These are phyloP conservation scores for Leptographium lundbergii DNA, from an alignment of 2,329 filamentous ascomycete species.

Conservation along the genomic window DNA sequence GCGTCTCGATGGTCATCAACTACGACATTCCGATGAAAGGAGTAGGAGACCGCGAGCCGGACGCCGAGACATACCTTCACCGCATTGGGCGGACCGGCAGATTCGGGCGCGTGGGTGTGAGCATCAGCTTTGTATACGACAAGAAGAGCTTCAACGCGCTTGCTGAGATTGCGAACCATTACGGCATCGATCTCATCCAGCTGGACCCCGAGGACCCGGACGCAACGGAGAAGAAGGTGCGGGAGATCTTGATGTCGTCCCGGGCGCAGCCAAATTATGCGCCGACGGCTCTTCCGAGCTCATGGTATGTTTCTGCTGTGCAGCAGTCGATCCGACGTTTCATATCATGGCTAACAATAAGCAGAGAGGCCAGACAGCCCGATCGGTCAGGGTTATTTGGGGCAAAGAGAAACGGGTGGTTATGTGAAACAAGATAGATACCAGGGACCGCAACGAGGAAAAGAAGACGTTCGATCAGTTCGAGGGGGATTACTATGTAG, in stretches of 20 bases:
- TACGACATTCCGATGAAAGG: conserved; percentile 77
- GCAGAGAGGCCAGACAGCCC: neutral
- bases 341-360: neutral
- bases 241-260: conserved; percentile 65
- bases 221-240: conserved; percentile 68
- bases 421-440: neutral
- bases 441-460: neutral
- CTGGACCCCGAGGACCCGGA: conserved; percentile 88
- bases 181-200: conserved; percentile 67
- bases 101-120: conserved; percentile 92
- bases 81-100: conserved; percentile 94
- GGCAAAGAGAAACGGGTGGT: neutral
- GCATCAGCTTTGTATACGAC: conserved; percentile 88
- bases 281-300: conserved; percentile 11
- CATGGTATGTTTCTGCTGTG: conserved; percentile 1
- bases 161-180: conserved; percentile 65
- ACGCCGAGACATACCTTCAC: conserved; percentile 93
- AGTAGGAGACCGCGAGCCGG: conserved; percentile 65
- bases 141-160: conserved; percentile 69
- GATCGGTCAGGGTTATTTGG: neutral
- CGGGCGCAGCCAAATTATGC: conserved; percentile 37
- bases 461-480: neutral
- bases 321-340: neutral
- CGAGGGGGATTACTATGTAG: neutral
- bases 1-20: conserved; percentile 95